Percentiles rank a stretch among this genome's conserved stretches.
These are phyloP conservation scores for Casuarina equisetifolia DNA, from an alignment of 306 rosid genomes.

Conservation along the genomic window DNA sequence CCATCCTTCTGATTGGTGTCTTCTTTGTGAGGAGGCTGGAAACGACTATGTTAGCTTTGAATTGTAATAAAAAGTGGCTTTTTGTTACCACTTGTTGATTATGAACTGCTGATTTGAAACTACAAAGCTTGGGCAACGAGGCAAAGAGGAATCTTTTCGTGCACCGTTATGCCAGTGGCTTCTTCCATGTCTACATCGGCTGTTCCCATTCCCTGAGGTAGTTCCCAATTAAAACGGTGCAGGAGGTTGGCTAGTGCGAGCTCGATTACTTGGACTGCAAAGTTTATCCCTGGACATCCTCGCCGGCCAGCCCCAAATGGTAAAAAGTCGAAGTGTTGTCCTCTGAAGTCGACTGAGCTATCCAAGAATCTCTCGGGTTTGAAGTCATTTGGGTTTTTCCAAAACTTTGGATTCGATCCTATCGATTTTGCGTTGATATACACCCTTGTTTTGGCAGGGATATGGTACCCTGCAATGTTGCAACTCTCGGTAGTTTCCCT, in stretches of 20 bases:
- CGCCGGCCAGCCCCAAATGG: constrained; percentile 33
- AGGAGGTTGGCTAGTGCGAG: constrained; percentile 33
- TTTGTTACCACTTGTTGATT: too few relatives aligned
- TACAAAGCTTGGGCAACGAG: constrained; percentile 8
- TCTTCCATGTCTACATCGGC: constrained; percentile 29
- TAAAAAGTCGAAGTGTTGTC: constrained; percentile 20
- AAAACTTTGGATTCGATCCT: constrained; percentile 16
- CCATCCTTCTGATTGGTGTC: too few relatives aligned
- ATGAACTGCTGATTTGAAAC: not conserved
- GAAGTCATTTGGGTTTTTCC: constrained; percentile 24
- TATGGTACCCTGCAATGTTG: constrained; percentile 16
- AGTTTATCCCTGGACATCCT: constrained; percentile 23
- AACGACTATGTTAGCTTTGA: too few relatives aligned
- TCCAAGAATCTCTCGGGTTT: constrained; percentile 26
- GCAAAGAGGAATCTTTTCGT: constrained; percentile 30
- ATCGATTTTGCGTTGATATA: constrained; percentile 19
- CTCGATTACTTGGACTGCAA: constrained; percentile 10
- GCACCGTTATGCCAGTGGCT: not conserved
- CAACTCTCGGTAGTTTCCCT: constrained; percentile 17
- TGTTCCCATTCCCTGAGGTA: constrained; percentile 18
- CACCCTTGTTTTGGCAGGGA: constrained; percentile 20
- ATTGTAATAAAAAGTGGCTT: too few relatives aligned
- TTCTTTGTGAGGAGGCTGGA: too few relatives aligned
- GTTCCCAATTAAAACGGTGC: constrained; percentile 30
- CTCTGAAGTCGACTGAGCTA: constrained; percentile 20